A percentile compares a stretch with the other conserved stretches of the same genome.
These are phyloP conservation scores for Tricholoma matsutake DNA, from an alignment of 768 basidiomycete species.

Conservation along the genomic window DNA sequence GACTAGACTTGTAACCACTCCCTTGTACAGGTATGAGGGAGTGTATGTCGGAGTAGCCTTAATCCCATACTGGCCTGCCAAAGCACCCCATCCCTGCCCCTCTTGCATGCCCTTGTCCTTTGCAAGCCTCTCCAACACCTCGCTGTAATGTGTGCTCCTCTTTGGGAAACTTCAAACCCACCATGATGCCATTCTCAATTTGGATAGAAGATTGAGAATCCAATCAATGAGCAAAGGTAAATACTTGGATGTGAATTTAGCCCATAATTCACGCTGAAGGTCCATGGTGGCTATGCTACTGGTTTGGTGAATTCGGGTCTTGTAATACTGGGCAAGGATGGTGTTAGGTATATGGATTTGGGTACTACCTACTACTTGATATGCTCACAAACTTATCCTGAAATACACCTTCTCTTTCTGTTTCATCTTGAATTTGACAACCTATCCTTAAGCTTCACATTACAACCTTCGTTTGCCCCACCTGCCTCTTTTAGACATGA, in stretches of 20 bases:
- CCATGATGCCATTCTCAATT: too few relatives aligned
- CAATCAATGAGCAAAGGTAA: not conserved
- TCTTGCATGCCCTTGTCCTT: slow-evolving; percentile 46
- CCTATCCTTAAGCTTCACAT: too few relatives aligned
- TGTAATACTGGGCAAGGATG: not conserved
- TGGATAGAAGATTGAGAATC: not conserved
- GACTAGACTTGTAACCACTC: too few relatives aligned
- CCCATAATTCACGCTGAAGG: not conserved
- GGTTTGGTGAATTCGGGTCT: not conserved
- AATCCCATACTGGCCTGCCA: slow-evolving; percentile 65
- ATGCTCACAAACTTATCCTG: not conserved
- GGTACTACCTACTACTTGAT: too few relatives aligned
- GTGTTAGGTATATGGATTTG: too few relatives aligned
- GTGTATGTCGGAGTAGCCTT: slow-evolving; percentile 85
- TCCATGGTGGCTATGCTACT: not conserved
- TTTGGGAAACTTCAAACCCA: too few relatives aligned
- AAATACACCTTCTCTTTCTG: not conserved
- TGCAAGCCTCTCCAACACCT: slow-evolving; percentile 74
- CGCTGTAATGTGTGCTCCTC: too few relatives aligned
- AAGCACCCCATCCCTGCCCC: slow-evolving; percentile 51
- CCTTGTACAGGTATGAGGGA: too few relatives aligned
- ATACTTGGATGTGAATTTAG: not conserved
- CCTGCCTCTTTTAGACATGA: too few relatives aligned
- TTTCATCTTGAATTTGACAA: not conserved
- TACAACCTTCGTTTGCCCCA: too few relatives aligned